phyloP scores from a whole-genome alignment of 345 rosid genomes.

The Eucalyptus coolabah region DNA sequence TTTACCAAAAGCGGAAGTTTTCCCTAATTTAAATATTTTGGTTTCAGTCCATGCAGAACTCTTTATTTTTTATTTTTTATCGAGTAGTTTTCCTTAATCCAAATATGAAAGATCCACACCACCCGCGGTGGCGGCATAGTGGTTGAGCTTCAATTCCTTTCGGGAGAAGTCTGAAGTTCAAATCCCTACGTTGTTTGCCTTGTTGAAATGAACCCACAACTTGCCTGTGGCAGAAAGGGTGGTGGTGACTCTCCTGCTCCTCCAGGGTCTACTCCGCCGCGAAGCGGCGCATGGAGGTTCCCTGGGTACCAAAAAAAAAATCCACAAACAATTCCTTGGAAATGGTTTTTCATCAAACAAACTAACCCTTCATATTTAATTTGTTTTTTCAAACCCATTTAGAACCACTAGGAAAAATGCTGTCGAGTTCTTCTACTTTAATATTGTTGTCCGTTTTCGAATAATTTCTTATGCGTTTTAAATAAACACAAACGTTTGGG shows the following conservation, averaged over 20 bases:
- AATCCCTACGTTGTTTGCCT: too few species aligned
- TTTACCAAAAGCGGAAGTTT: background rate
- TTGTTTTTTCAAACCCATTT: background rate
- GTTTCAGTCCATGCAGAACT: background rate
- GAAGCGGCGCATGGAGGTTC: too few species aligned
- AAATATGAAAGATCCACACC: too few species aligned
- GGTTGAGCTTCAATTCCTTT: too few species aligned
- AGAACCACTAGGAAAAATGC: background rate
- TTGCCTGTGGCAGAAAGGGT: too few species aligned
- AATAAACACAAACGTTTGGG: conserved; percentile 52
- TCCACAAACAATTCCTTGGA: background rate
- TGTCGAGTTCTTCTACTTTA: background rate
- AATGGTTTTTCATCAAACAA: background rate
- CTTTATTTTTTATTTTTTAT: background rate
- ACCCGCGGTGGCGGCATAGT: too few species aligned
- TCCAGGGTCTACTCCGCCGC: too few species aligned
- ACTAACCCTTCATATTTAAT: background rate
- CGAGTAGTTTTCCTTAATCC: background rate
- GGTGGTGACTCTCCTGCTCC: too few species aligned
- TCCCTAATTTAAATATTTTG: background rate
- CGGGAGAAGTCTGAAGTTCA: too few species aligned
- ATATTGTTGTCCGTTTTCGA: background rate
- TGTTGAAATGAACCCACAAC: too few species aligned
- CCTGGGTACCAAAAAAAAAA: too few species aligned
- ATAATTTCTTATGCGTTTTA: background rate